Evolutionary conservation across 306 rosid species (phyloP).

Genomic region (Echinosophora koreensis): DNA sequence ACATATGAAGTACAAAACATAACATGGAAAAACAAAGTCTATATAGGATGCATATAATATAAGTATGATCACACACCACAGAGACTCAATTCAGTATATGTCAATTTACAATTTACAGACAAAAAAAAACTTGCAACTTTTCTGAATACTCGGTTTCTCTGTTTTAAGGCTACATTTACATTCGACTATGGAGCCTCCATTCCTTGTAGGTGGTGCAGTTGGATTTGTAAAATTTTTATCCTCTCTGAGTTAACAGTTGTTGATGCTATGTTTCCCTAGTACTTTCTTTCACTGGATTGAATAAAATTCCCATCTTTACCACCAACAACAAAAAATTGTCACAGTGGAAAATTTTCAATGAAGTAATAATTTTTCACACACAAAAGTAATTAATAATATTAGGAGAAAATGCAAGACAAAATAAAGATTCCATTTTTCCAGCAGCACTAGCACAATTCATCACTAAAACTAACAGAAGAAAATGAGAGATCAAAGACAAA

Average conservation of each 20-base stretch:
- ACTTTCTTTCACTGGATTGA: constrained; percentile 8
- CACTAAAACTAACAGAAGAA: constrained; percentile 2
- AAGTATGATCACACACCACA: constrained; percentile 42
- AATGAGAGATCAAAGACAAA: constrained; percentile 52
- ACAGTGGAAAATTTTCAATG: neutral
- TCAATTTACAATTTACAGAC: constrained; percentile 14
- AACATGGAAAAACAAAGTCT: constrained; percentile 6
- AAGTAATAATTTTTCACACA: neutral
- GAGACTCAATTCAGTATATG: constrained; percentile 18
- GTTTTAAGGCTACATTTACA: constrained; percentile 1
- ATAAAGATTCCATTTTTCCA: neutral
- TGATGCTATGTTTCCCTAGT: neutral
- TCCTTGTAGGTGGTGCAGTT: constrained; percentile 10
- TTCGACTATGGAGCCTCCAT: constrained; percentile 16
- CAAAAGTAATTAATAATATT: constrained; percentile 27
- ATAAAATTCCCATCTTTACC: constrained; percentile 29
- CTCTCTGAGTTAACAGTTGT: neutral
- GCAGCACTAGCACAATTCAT: constrained; percentile 13
- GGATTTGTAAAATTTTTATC: neutral
- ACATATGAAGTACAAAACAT: neutral
- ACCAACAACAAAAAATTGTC: neutral
- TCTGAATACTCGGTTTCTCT: neutral
- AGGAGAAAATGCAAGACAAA: constrained; percentile 2
- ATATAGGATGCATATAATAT: constrained; percentile 23
- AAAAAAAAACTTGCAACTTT: neutral